Evolutionary conservation across 768 basidiomycete species (phyloP), one percentile per base, ranked within the genome.

Genomic region (Suillus ampliporus): DNA sequence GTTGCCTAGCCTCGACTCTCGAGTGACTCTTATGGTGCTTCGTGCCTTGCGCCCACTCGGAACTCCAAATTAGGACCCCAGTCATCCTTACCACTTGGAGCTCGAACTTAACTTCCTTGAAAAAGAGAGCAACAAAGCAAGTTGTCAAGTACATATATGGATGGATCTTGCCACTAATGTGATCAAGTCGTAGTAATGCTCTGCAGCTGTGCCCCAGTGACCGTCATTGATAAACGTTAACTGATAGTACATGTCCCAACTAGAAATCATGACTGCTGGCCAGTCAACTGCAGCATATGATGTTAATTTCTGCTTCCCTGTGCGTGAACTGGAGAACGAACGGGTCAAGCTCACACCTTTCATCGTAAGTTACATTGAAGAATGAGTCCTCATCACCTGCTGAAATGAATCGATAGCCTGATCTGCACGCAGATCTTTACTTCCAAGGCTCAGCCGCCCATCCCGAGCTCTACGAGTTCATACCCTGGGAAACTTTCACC

Each of bases 261-360:
- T 17, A 51, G 4, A 51, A 7, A 51, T 31, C 1, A 31, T 28
- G 28, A 34, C 19, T 48, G 47, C 15, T 26, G 15, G 14, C 13
- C 47, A 26, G 50, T 9, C 50, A 51, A 48, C 47, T 9, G 2
- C 31, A 19, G 44, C 66, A 21, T 77, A 78, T 64, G 75, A 84
- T 60, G 38, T 77, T 61, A 84, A 87, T 61, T 86, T 87, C 67
- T 83, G 80, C 62, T 84, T 82, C 65, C 78, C 81, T 2, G 71
- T 86, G 1, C 80, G 78, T 3, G 70, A 78, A 21, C 71, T 88
- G 15, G 79, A 86, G 65, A 85, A 74, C 63, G 79, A 81, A 14
- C 74, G 81, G 21, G 69, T 87, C n/a, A 79, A 74, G 60, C 72
- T 88, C 19, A 77, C 76, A 0, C 85, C 84, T 1, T 87, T 87